Evolutionary conservation across 1,139 yeast genomes (phyloP), one percentile per base, ranked within the genome.

Genomic region (Yamadazyma triangularis): DNA sequence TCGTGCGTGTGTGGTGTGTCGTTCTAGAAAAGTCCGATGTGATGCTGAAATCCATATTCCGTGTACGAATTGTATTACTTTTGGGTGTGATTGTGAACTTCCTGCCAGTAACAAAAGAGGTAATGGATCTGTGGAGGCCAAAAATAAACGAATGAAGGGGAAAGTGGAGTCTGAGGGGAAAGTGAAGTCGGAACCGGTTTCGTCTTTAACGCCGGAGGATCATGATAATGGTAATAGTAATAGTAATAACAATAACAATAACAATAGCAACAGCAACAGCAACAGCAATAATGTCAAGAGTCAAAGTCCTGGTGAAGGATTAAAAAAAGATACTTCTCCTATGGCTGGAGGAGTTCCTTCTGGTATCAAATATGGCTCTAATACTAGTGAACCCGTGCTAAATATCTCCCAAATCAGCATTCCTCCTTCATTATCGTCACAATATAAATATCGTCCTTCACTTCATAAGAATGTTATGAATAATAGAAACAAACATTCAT

Each of bases 1-100:
- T 6, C 49, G 75, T 31, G 80, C 79, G 1, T 74, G 79, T 43
- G 62, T 67, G 10, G 70, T 69, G 10, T 81, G 89, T 52, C 77
- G 84, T 33, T 69, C 80, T n/a, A 58, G 89, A 25, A 81, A 81
- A 50, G 89, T 80, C 11, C 66, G 89, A 21, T 79, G 88, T 75
- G 64, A 79, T 62, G 77, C 77, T 4, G 74, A 69, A 37, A 75
- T 77, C 30, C 84, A 79, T 45, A 77, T 79, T 45, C 89, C 89
- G 3, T 81, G 89, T 50, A 79, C 88, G 19, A 81, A 81, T 52
- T 81, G 89, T 50, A 70, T 79, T 29, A 83, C 88, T 1, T 81
- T 81, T 57, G 84, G 85, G 2, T 78, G 86, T 51, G 87, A 79
- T 40, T 81, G 89, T 57, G 61, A 65, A 23, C 64, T 79, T 29